These are phyloP conservation scores for Wickerhamomyces kurtzmanii DNA, from an alignment of 805 yeast species.

Conservation along the genomic window DNA sequence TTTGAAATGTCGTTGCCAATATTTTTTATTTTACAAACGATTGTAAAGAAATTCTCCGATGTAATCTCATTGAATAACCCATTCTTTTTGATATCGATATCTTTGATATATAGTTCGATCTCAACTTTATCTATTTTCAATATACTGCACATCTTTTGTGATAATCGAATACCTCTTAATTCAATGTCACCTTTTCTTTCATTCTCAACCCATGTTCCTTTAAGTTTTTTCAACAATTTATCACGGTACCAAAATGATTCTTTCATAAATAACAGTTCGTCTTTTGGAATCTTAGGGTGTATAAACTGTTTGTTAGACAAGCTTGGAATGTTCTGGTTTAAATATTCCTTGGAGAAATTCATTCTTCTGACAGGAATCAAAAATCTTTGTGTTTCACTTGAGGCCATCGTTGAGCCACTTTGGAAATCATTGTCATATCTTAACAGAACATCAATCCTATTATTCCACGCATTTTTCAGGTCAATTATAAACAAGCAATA, in stretches of 20 bases:
- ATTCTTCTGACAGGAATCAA: constrained; percentile 63
- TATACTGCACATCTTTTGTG: constrained; percentile 47
- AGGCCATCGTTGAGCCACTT: constrained; percentile 21
- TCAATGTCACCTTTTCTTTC: constrained; percentile 51
- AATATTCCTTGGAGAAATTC: constrained; percentile 27
- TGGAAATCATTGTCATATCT: constrained; percentile 20
- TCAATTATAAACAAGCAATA: constrained; percentile 65
- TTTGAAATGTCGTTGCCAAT: constrained; percentile 26
- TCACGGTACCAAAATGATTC: constrained; percentile 79
- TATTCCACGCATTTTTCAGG: constrained; percentile 73
- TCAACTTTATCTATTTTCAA: constrained; percentile 40
- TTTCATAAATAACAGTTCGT: constrained; percentile 45
- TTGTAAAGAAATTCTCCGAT: constrained; percentile 39
- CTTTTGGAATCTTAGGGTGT: constrained; percentile 34
- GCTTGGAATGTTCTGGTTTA: constrained; percentile 57
- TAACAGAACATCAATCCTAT: constrained; percentile 30
- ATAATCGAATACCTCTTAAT: constrained; percentile 53
- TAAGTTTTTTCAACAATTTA: constrained; percentile 43
- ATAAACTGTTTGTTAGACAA: constrained; percentile 62
- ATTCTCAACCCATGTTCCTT: constrained; percentile 58
- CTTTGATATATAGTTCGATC: constrained; percentile 22
- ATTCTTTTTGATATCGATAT: constrained; percentile 7
- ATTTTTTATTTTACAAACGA: constrained; percentile 42
- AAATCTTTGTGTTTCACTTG: constrained; percentile 44
- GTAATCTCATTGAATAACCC: constrained; percentile 24